Evolutionary conservation across 192 early-diverging fungal genomes (phyloP).

Genomic region (Gamsiella multidivaricata): DNA sequence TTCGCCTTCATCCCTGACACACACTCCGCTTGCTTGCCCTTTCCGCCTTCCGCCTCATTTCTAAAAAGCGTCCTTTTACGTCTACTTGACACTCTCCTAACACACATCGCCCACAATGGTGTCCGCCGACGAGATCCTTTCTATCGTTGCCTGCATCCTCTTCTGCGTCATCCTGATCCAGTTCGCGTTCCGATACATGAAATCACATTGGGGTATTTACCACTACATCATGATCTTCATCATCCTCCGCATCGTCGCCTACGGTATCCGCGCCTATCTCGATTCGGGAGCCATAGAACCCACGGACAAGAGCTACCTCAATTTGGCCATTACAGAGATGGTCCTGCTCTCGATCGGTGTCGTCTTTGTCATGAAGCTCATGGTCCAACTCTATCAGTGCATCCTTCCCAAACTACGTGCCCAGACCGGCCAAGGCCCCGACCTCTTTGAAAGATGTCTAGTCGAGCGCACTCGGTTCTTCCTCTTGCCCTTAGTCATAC

Average conservation of each 20-base stretch:
- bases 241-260: slow-evolving; percentile 6
- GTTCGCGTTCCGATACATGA: background rate
- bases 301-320: background rate
- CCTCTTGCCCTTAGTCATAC: slow-evolving; percentile 2
- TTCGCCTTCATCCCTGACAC: no score
- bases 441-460: slow-evolving; percentile 7
- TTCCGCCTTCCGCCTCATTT: background rate
- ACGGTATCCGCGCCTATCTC: slow-evolving; percentile 13
- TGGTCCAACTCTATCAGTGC: slow-evolving; percentile 5
- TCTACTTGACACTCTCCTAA: no score
- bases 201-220: slow-evolving; percentile 1
- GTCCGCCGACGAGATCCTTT: slow-evolving; percentile 11
- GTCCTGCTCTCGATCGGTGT: slow-evolving; percentile 19
- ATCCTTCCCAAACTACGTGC: slow-evolving; percentile 21
- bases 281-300: background rate
- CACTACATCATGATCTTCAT: slow-evolving; percentile 6
- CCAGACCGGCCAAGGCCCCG: background rate
- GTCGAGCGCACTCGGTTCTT: background rate
- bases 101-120: background rate
- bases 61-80: no score
- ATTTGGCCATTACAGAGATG: background rate
- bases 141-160: background rate
- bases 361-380: slow-evolving; percentile 12
- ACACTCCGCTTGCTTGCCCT: background rate
- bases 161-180: background rate